These are phyloP conservation scores for Inga oerstediana DNA, from an alignment of 306 rosid genomes.

Conservation along the genomic window DNA sequence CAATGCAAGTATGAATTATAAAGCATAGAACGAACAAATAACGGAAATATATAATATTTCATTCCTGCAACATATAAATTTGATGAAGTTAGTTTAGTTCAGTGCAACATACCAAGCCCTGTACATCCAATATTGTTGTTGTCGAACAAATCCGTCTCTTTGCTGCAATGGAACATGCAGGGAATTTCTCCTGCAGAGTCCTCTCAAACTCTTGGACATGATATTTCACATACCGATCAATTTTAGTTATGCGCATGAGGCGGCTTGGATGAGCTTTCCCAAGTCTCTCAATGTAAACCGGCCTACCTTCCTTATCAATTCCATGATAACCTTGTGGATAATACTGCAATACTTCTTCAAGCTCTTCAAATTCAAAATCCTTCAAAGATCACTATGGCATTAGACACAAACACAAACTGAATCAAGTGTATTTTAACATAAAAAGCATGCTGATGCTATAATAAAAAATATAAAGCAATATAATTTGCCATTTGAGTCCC, in stretches of 20 bases:
- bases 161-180: constrained; percentile 94
- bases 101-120: constrained; percentile 82
- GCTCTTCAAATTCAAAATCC: constrained; percentile 94
- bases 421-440: constrained; percentile 3
- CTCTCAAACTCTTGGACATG: constrained; percentile 97
- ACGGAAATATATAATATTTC: constrained; percentile 16
- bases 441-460: constrained; percentile 19
- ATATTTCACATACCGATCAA: constrained; percentile 86
- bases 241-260: constrained; percentile 77
- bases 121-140: constrained; percentile 91
- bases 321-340: constrained; percentile 99
- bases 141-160: constrained; percentile 81
- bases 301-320: constrained; percentile 96
- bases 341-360: constrained; percentile 88
- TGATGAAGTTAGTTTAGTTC: constrained; percentile 20
- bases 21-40: constrained; percentile 8
- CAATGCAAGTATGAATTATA: constrained; percentile 5
- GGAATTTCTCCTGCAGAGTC: constrained; percentile 83
- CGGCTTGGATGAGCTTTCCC: constrained; percentile 96
- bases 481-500: not conserved
- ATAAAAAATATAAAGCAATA: not conserved
- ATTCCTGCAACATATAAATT: not conserved
- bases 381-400: constrained; percentile 39
- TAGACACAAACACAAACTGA: constrained; percentile 33
- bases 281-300: constrained; percentile 92